A percentile compares a stretch with the other conserved stretches of the same genome.
These are phyloP conservation scores for Neurospora sp. DNA, from an alignment of 495 filamentous ascomycete genomes.

Conservation along the genomic window DNA sequence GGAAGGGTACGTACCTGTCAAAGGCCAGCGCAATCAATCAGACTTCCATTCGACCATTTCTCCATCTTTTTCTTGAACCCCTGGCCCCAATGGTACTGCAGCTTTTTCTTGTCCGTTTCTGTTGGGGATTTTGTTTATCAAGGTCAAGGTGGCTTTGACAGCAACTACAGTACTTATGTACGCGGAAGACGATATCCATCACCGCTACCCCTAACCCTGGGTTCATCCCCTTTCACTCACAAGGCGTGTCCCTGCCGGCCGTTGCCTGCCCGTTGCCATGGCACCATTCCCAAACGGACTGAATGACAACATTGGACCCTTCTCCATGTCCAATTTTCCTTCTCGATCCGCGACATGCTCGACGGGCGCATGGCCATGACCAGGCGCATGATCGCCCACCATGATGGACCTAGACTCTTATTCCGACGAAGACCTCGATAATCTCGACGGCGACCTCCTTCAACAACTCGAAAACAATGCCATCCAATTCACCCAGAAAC, in stretches of 20 bases:
- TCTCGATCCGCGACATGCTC: neutral
- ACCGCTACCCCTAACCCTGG: neutral
- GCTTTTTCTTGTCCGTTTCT: neutral
- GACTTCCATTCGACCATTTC: neutral
- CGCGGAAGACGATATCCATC: neutral
- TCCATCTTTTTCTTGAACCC: neutral
- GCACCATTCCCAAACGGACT: neutral
- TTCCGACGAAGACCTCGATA: conserved; percentile 38
- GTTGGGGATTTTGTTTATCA: neutral
- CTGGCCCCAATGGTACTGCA: neutral
- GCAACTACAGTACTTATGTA: neutral
- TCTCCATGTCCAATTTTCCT: neutral
- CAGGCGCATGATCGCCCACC: neutral
- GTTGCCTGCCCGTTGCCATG: neutral
- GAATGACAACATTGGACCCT: neutral
- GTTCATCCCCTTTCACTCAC: neutral
- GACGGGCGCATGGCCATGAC: neutral
- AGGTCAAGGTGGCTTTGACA: neutral
- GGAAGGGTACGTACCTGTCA: neutral
- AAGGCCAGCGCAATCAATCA: neutral
- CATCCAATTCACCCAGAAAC: conserved; percentile 37
- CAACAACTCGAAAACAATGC: conserved; percentile 40
- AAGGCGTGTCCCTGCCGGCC: neutral
- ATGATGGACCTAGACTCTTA: conserved; percentile 34
- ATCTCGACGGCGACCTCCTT: conserved; percentile 31